These are phyloP conservation scores for Suillus subalutaceus DNA, from an alignment of 768 basidiomycete species.

Conservation along the genomic window DNA sequence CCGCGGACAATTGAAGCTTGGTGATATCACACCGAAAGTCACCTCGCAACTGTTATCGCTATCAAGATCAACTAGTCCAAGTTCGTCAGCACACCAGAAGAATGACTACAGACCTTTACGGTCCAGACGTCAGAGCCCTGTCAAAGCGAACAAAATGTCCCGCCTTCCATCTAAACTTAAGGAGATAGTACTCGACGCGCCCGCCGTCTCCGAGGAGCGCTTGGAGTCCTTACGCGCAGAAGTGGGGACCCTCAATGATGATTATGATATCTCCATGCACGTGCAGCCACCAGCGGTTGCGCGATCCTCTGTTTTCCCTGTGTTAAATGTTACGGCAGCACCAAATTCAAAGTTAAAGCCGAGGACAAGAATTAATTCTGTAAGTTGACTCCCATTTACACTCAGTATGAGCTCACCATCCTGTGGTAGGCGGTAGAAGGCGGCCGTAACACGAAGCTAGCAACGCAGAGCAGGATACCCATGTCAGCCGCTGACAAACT, in stretches of 20 bases:
- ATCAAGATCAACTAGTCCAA: slow-evolving; percentile 17
- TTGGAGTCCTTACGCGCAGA: slow-evolving; percentile 22
- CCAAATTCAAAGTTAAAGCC: slow-evolving; percentile 27
- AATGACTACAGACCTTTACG: slow-evolving; percentile 13
- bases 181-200: slow-evolving; percentile 8
- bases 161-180: slow-evolving; percentile 4
- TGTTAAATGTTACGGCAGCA: slow-evolving; percentile 6
- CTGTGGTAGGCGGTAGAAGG: slow-evolving; percentile 21
- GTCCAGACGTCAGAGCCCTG: slow-evolving; percentile 20
- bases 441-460: slow-evolving; percentile 23
- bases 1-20: slow-evolving; percentile 40
- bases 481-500: slow-evolving; percentile 19
- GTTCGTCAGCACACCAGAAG: slow-evolving; percentile 19
- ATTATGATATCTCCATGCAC: slow-evolving; percentile 13
- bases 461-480: slow-evolving; percentile 18
- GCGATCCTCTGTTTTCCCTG: slow-evolving; percentile 5
- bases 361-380: slow-evolving; percentile 26
- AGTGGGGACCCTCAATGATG: slow-evolving; percentile 20
- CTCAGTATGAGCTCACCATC: slow-evolving; percentile 20
- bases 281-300: neutral
- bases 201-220: slow-evolving; percentile 32
- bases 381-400: slow-evolving; percentile 20
- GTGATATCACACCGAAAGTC: slow-evolving; percentile 45
- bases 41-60: slow-evolving; percentile 10
- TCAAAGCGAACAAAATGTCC: slow-evolving; percentile 17